Evolutionary conservation across 2,329 filamentous ascomycete species (phyloP).

Genomic region (Aspergillus sp.): DNA sequence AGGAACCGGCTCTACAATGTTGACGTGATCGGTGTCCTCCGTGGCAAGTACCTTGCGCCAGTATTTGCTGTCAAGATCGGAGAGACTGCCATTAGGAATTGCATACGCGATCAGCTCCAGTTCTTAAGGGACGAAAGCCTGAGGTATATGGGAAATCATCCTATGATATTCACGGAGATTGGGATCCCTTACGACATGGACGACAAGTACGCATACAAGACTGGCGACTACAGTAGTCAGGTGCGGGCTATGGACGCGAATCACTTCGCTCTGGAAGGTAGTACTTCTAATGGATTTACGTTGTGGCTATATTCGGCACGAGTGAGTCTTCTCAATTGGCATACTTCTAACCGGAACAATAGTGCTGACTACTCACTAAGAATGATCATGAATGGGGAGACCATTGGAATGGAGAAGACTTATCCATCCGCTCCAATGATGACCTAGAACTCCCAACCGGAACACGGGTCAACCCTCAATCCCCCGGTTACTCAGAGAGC

Average conservation of each 20-base stretch:
- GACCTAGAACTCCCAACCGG: slow-evolving; percentile 53
- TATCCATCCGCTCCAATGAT: slow-evolving; percentile 81
- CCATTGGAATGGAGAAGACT: slow-evolving; percentile 93
- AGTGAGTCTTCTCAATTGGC: slow-evolving; percentile 34
- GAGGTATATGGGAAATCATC: slow-evolving; percentile 81
- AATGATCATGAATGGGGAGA: slow-evolving; percentile 88
- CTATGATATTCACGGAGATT: slow-evolving; percentile 86
- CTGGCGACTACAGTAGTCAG: slow-evolving; percentile 89
- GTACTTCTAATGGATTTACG: slow-evolving; percentile 73
- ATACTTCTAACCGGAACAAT: background rate
- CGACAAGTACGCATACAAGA: slow-evolving; percentile 88
- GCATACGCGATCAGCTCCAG: slow-evolving; percentile 76
- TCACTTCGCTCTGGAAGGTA: slow-evolving; percentile 82
- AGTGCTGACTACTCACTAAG: slow-evolving; percentile 28
- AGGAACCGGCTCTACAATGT: slow-evolving; percentile 92
- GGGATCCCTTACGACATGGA: slow-evolving; percentile 99
- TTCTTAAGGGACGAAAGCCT: slow-evolving; percentile 76
- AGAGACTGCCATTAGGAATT: slow-evolving; percentile 89
- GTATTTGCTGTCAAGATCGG: slow-evolving; percentile 89
- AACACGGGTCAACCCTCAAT: slow-evolving; percentile 31
- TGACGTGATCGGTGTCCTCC: slow-evolving; percentile 83
- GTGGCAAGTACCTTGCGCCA: slow-evolving; percentile 79
- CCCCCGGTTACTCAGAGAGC: slow-evolving; percentile 49
- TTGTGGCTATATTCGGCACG: slow-evolving; percentile 77
- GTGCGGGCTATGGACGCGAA: slow-evolving; percentile 91